Evolutionary conservation across 768 basidiomycete genomes (phyloP), one percentile per base, ranked within the genome.

Genomic region (Kwoniella sp.): DNA sequence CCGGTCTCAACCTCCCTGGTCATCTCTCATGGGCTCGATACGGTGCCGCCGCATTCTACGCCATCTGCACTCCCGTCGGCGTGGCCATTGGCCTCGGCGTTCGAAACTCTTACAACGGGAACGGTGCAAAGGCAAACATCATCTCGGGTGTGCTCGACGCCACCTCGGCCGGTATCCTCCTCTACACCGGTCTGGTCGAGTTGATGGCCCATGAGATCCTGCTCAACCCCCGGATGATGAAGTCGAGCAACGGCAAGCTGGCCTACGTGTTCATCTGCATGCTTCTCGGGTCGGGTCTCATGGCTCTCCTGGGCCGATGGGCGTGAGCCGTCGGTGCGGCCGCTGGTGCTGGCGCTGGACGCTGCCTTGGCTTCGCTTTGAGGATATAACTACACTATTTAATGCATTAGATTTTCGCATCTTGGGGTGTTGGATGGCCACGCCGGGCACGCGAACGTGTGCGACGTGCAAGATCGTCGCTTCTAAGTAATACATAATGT

Each of bases 141-240:
- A 86, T 90, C 61, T 85, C 84, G 56, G 93, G 93, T 19, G 75
- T 88, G 0, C 77, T 96, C 63, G 93, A 96, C 67, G 80, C 89
- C 1, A 73, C 88, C 28, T 89, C 88, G 47, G 79, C 89, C 0
- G 93, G 93, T 2, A 89, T 98, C 64, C 75, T 98, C 39, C 75
- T 93, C 20, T 75, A 72, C 59, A 71, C 72, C 34, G 73, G 56
- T 50, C 59, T 65, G 23, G 58, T 63, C 28, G 61, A 74, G 84
- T 80, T 95, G 0, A 79, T 98, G 38, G 93, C 89, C 1, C 92
- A 95, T 69, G 93, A 96, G 67, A 95, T 98, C 75, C 68, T 98
- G 33, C 90, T 93, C 76, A 90, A 83, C 77, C 82, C 84, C 53
- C 82, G 88, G 51, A 88, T 91, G 85, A 82, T 85, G 71, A 78